phyloP scores from a whole-genome alignment of 2,329 filamentous ascomycete genomes.

The Alternaria sp. region DNA sequence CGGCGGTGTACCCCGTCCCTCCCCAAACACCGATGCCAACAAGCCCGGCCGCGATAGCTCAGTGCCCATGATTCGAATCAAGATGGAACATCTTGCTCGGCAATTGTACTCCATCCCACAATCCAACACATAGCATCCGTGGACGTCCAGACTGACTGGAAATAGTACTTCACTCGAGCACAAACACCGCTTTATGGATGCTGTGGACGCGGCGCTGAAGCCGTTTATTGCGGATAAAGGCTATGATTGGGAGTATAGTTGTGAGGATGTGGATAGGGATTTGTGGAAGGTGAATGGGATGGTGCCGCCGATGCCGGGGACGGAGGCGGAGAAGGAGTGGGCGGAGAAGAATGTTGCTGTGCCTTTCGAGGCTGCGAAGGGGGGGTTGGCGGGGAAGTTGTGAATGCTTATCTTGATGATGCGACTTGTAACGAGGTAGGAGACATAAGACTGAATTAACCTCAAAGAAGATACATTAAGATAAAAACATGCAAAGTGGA shows the following conservation, averaged over 20 bases:
- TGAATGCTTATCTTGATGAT: too few relatives aligned
- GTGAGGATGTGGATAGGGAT: constrained; percentile 52
- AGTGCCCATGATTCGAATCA: constrained; percentile 48
- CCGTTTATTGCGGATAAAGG: constrained; percentile 52
- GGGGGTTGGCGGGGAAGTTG: constrained; percentile 7
- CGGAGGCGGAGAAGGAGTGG: constrained; percentile 49
- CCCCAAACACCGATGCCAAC: not conserved
- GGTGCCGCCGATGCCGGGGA: constrained; percentile 44
- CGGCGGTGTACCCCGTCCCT: constrained; percentile 35
- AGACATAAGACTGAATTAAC: too few relatives aligned
- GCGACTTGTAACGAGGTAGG: too few relatives aligned
- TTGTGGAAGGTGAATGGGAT: constrained; percentile 56
- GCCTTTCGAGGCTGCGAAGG: constrained; percentile 26
- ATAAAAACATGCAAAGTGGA: too few relatives aligned
- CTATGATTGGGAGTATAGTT: constrained; percentile 54
- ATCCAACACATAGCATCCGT: too few relatives aligned
- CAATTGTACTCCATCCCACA: not conserved
- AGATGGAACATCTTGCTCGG: constrained; percentile 44
- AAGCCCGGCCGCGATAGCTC: not conserved
- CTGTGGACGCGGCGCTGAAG: constrained; percentile 46
- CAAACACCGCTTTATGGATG: constrained; percentile 15
- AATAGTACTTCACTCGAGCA: not conserved
- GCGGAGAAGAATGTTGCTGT: constrained; percentile 24
- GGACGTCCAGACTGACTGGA: not conserved
- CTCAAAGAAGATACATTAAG: too few relatives aligned